Percentiles rank a stretch among this genome's conserved stretches.
phyloP scores from a whole-genome alignment of 805 yeast species.

The Barnettozyma botsteinii region DNA sequence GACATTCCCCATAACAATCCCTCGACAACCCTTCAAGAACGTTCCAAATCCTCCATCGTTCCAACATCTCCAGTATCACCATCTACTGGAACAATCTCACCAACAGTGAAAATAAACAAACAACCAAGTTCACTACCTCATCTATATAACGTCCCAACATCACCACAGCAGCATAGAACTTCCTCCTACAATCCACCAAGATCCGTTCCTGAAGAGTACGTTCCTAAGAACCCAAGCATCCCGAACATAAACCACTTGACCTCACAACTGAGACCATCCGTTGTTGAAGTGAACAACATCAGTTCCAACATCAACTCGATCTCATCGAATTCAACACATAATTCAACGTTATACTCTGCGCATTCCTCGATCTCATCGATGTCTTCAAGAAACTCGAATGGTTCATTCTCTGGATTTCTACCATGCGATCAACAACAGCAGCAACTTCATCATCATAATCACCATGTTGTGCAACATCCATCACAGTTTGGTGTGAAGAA shows the following conservation, averaged over 20 bases:
- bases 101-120: background rate
- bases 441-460: too few relatives aligned
- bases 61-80: slow-evolving; percentile 1
- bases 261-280: slow-evolving; percentile 22
- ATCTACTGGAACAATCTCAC: background rate
- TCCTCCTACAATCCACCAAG: slow-evolving; percentile 17
- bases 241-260: slow-evolving; percentile 5
- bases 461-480: too few relatives aligned
- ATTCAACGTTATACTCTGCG: slow-evolving; percentile 18
- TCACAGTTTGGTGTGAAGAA: too few relatives aligned
- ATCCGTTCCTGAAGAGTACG: slow-evolving; percentile 18
- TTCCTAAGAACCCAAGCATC: slow-evolving; percentile 9
- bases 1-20: slow-evolving; percentile 8
- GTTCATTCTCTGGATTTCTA: slow-evolving; percentile 14
- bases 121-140: slow-evolving; percentile 12
- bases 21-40: background rate
- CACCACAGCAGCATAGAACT: background rate
- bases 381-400: slow-evolving; percentile 22
- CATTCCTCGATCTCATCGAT: slow-evolving; percentile 23
- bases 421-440: slow-evolving; percentile 3
- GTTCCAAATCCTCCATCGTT: background rate
- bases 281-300: slow-evolving; percentile 14
- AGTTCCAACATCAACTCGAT: slow-evolving; percentile 11
- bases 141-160: slow-evolving; percentile 10
- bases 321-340: slow-evolving; percentile 20